Evolutionary conservation across 1,284 basidiomycete genomes (phyloP), one percentile per base, ranked within the genome.

Genomic region (Psilocybe mexicana): DNA sequence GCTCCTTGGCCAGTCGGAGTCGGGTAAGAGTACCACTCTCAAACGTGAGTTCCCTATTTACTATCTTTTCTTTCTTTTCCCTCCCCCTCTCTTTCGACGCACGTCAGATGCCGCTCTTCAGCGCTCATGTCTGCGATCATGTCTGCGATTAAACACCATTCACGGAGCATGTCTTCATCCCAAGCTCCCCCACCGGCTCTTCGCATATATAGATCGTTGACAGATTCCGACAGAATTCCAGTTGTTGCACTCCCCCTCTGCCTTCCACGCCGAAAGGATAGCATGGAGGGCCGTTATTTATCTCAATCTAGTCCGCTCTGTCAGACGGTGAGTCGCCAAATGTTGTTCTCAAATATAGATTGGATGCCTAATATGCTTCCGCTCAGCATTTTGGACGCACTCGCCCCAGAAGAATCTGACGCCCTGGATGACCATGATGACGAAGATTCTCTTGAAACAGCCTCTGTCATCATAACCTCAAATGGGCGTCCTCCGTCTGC

Each of bases 201-300:
- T 47, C 36, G 30, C 28, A 56, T 58, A 47, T 59, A 48, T 40
- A 38, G 28, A 24, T 48, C 52, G 43, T 54, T 67, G 59, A 67
- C 63, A 50, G 38, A 59, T 50, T 60, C 55, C 62, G 47, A 51
- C 74, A 92, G 90, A 93, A 74, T 93, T 93, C 68, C 90, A 92
- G 70, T 78, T 92, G 11, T 72, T 90, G 67, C 88, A 92, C 68
- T 80, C 85, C 1, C 87, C 87, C 5, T 84, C 82, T 40, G 82
- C 86, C 26, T 92, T 92, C 70, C 83, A 83, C 60, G 83, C 85
- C 26, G 90, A 93, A 68, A 80, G 90, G 62, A 83, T 89, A 59
- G 88, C 90, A 36, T 93, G 90, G 90, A 84, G 91, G 55, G 82
- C 88, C 50, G 90, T 93, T 63, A 89, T 93, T 66, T 92, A 92